Evolutionary conservation across 352 stramenopile species (phyloP).

Genomic region (Detonula confervacea): DNA sequence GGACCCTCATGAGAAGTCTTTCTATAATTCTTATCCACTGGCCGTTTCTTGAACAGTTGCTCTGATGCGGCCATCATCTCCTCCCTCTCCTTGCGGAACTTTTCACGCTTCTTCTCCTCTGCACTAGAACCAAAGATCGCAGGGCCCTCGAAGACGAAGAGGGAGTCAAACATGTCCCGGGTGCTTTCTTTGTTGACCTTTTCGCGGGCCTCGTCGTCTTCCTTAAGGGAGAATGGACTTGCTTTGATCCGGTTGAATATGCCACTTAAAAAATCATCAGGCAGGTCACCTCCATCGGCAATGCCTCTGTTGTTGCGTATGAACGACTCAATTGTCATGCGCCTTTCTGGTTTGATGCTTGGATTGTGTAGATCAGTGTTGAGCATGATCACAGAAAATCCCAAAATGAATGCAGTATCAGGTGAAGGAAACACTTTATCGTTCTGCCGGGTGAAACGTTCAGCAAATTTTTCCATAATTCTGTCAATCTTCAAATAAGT

Average conservation of each 20-base stretch:
- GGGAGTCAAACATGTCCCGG: constrained; percentile 62
- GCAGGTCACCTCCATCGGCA: constrained; percentile 94
- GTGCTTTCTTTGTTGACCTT: constrained; percentile 59
- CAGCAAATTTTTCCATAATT: constrained; percentile 99
- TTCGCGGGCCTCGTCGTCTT: constrained; percentile 91
- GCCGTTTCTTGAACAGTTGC: constrained; percentile 78
- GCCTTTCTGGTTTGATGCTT: constrained; percentile 95
- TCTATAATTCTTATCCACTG: constrained; percentile 36
- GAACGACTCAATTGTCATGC: constrained; percentile 97
- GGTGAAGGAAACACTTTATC: constrained; percentile 91
- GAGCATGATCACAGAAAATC: constrained; percentile 96
- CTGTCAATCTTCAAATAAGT: constrained; percentile 99
- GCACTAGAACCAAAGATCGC: constrained; percentile 61
- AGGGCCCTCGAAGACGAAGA: constrained; percentile 76
- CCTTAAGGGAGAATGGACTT: constrained; percentile 95
- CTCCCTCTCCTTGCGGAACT: constrained; percentile 88
- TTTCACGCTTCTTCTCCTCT: constrained; percentile 82
- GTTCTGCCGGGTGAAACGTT: constrained; percentile 91
- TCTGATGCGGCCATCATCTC: constrained; percentile 87
- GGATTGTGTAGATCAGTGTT: constrained; percentile 99
- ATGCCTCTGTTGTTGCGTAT: constrained; percentile 97
- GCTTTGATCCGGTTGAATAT: constrained; percentile 98
- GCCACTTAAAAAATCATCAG: constrained; percentile 90
- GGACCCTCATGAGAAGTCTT: constrained; percentile 19
- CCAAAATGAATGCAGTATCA: constrained; percentile 98